Base-by-base conservation (phyloP, 768 basidiomycete species). In the Psilocybe cyanescens region DNA sequence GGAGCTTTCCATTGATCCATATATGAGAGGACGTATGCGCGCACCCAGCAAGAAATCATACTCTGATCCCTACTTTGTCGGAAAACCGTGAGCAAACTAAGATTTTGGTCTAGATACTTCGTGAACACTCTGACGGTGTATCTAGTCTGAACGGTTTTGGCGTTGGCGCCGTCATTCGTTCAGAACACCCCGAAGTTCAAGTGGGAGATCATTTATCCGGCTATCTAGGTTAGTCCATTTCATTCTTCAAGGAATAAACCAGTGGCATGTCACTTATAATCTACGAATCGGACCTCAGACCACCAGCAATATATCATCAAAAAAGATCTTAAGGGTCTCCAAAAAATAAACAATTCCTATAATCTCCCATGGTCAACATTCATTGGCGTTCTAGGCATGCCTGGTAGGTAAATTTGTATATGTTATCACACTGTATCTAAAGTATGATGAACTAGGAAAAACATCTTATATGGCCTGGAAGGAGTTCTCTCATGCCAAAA, bases 311-410 rank as follows among this genome's bases (percentile, higher is more conserved):
- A 83, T 59, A 67, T 50, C 54, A 58, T 84, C 30, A 59, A 51
- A 17, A 65, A 66, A 14, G 63, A 70, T 44, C 57, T 74, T 7
- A 48, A 56, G 2, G 59, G 59, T 14, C 64, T 74, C 47, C 47
- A 51, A 1, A 64, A 79, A 7, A 60, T 84, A 44, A 60, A 80
- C 45, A 83, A 84, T 64, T 70, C 77, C 57, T 67, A 78, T 33
- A 73, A 76, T 4, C 69, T 86, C 3, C 83, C 84, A 0, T 85
- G 81, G 82, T 76, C 78, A 0, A 72, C 72, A 0, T 84, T 79
- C 63, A 66, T 84, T 30, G 85, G 86, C 9, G 79, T 81, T 1
- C 74, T 78, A 16, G 86, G 86, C n/a, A 85, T 86, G 82, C 78
- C 84, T 73, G 78, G 81, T 81, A 68, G 55, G 79, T 72, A 5